A percentile compares a stretch with the other conserved stretches of the same genome.
These are phyloP conservation scores for Krasilnikovozyma curviuscula DNA, from an alignment of 768 basidiomycete genomes.

Conservation along the genomic window DNA sequence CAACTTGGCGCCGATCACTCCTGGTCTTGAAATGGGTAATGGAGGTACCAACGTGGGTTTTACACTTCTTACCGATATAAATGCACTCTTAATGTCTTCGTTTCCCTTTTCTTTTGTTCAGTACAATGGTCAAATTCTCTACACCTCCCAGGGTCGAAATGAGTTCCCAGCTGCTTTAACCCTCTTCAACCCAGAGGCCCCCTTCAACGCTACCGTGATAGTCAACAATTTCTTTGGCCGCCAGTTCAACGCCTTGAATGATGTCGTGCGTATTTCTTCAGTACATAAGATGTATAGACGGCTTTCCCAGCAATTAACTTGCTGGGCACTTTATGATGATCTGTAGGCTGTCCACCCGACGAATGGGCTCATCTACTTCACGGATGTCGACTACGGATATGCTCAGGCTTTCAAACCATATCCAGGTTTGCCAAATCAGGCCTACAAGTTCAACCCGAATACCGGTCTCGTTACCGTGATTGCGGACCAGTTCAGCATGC, in stretches of 20 bases:
- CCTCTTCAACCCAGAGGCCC: neutral
- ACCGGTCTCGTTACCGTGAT: constrained; percentile 48
- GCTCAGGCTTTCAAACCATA: constrained; percentile 44
- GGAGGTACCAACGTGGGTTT: neutral
- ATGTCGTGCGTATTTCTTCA: too few relatives aligned
- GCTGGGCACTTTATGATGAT: too few relatives aligned
- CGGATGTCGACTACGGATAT: constrained; percentile 42
- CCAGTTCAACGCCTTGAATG: constrained; percentile 66
- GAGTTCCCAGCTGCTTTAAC: too few relatives aligned
- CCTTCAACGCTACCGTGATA: neutral
- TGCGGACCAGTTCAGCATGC: constrained; percentile 53
- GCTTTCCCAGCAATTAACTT: too few relatives aligned
- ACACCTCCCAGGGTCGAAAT: constrained; percentile 1
- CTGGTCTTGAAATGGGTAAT: constrained; percentile 3
- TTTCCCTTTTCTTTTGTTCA: neutral
- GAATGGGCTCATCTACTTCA: constrained; percentile 52
- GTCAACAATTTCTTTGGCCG: constrained; percentile 60
- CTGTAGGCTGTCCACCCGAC: constrained; percentile 48
- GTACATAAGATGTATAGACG: too few relatives aligned
- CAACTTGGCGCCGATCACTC: neutral
- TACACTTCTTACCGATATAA: neutral
- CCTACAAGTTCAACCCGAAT: constrained; percentile 54
- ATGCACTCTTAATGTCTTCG: neutral
- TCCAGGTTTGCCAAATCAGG: constrained; percentile 50
- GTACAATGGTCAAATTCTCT: neutral